Evolutionary conservation across 202 grass and related monocot species (phyloP).

Genomic region (Schoenoplectus triqueter): DNA sequence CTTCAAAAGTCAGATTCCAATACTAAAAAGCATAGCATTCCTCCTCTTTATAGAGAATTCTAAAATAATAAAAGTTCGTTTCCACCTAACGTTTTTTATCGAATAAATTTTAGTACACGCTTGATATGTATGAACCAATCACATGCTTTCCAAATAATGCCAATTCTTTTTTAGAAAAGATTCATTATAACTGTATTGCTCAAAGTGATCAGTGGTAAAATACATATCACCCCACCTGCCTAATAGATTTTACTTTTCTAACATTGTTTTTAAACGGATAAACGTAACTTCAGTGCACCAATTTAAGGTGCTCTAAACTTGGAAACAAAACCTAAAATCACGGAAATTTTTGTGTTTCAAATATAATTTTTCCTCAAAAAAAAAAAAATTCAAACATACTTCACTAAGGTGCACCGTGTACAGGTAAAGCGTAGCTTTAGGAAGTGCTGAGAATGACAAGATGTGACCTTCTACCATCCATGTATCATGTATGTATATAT

Average conservation of each 20-base stretch:
- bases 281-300: conserved; percentile 18
- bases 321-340: conserved; percentile 32
- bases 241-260: conserved; percentile 27
- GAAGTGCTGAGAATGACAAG: conserved; percentile 20
- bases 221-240: conserved; percentile 18
- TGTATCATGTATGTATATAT: background rate
- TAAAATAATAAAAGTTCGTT: no score
- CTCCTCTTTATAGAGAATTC: no score
- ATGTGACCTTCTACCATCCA: conserved; percentile 41
- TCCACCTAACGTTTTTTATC: no score
- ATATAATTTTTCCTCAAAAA: no score
- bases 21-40: no score
- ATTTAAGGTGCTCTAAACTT: conserved; percentile 36
- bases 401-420: conserved; percentile 28
- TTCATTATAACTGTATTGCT: background rate
- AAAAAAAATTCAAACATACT: conserved; percentile 12
- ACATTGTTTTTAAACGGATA: conserved; percentile 24
- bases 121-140: background rate
- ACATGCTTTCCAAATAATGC: no score
- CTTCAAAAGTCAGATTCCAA: no score
- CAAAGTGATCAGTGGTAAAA: background rate
- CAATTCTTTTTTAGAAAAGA: background rate
- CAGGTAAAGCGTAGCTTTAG: conserved; percentile 26
- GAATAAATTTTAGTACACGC: no score
- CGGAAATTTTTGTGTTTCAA: conserved; percentile 5